These are phyloP conservation scores for Fraxinus nigra DNA, from an alignment of 305 asterid species.

Conservation along the genomic window DNA sequence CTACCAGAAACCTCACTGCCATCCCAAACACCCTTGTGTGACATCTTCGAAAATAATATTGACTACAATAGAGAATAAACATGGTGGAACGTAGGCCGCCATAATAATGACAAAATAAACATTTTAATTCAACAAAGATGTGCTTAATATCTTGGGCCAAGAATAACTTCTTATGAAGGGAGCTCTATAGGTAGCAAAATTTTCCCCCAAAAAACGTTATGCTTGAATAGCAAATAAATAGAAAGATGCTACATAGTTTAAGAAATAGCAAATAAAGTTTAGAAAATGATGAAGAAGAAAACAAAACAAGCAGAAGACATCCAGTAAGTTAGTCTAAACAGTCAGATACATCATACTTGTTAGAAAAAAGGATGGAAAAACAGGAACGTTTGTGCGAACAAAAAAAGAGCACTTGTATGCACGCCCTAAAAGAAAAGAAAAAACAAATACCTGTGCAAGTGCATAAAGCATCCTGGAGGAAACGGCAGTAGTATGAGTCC, in stretches of 20 bases:
- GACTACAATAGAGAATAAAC: not conserved
- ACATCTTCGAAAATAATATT: not conserved
- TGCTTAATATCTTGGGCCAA: not conserved
- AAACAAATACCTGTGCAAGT: conserved; percentile 69
- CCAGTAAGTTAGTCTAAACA: not conserved
- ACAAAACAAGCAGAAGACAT: not conserved
- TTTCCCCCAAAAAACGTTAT: not conserved
- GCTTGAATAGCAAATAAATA: not conserved
- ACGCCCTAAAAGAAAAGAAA: not conserved
- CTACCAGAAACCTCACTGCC: not conserved
- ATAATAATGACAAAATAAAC: not conserved
- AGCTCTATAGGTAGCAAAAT: not conserved
- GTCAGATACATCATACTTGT: not conserved
- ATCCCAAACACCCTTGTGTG: not conserved
- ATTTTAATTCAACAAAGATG: not conserved
- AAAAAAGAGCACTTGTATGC: not conserved
- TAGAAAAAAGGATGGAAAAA: not conserved
- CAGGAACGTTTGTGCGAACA: not conserved
- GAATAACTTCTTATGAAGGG: not conserved
- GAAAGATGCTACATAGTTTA: not conserved
- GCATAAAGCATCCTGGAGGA: conserved; percentile 89
- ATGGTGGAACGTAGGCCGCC: not conserved
- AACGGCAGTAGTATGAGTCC: conserved; percentile 98
- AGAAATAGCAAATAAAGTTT: not conserved
- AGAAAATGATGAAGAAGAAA: not conserved